phyloP scores from a whole-genome alignment of 495 filamentous ascomycete genomes.

The Penicillium turbatum region DNA sequence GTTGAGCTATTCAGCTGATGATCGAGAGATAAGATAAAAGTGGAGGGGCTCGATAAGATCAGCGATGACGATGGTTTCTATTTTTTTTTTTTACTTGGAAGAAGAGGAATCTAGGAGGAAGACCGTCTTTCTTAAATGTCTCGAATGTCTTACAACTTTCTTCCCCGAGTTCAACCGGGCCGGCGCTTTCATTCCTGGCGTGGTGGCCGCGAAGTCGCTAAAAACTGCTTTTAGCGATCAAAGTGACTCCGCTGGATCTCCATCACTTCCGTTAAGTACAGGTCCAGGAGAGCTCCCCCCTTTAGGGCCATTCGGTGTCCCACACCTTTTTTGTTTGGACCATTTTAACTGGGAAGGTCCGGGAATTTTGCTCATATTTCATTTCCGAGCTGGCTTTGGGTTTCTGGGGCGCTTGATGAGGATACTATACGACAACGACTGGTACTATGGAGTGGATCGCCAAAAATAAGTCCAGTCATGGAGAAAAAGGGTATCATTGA shows the following conservation, averaged over 20 bases:
- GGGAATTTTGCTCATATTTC: background rate
- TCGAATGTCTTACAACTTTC: background rate
- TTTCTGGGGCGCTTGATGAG: background rate
- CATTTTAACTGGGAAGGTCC: slow-evolving; percentile 11
- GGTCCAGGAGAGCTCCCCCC: slow-evolving; percentile 45
- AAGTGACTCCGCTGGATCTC: slow-evolving; percentile 29
- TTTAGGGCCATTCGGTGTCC: slow-evolving; percentile 26
- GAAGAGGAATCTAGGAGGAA: background rate
- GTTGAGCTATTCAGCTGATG: background rate
- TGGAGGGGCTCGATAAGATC: slow-evolving; percentile 17
- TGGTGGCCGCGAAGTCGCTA: slow-evolving; percentile 32
- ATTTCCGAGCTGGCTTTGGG: slow-evolving; percentile 15
- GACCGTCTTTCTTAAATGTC: background rate
- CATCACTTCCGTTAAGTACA: slow-evolving; percentile 50
- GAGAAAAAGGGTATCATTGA: slow-evolving; percentile 20
- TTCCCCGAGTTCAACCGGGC: slow-evolving; percentile 12
- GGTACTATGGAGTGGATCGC: no score
- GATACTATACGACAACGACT: background rate
- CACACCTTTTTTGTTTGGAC: slow-evolving; percentile 12
- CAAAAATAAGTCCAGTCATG: background rate
- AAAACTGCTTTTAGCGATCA: slow-evolving; percentile 52
- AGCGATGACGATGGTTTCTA: background rate
- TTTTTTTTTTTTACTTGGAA: background rate
- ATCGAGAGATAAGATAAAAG: slow-evolving; percentile 27
- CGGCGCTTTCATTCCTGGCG: slow-evolving; percentile 14